Evolutionary conservation across 73 alveolate genomes (phyloP).

Genomic region (Tetrahymena thermophila): DNA sequence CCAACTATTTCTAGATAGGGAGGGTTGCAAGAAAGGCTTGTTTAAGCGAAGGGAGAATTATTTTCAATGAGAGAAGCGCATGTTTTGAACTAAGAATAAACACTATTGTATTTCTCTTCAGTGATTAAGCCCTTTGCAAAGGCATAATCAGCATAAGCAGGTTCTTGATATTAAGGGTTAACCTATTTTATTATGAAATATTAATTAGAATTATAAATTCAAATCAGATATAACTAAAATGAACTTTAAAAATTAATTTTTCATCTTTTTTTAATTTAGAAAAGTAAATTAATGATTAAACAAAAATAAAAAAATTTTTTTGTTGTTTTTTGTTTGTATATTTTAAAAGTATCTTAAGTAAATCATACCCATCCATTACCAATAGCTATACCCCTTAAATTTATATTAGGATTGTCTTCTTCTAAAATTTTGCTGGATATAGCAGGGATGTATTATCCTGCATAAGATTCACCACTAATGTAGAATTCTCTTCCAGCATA

Average conservation of each 20-base stretch:
- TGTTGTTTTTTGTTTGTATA: not conserved
- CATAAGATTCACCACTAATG: slow-evolving; percentile 91
- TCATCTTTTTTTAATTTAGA: too few species aligned
- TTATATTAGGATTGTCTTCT: not conserved
- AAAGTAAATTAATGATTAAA: not conserved
- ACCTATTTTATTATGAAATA: not conserved
- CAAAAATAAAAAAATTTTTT: not conserved
- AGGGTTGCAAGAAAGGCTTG: not conserved
- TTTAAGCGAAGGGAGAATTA: not conserved
- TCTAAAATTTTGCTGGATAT: not conserved
- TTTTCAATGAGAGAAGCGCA: not conserved
- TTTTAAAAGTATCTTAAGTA: not conserved
- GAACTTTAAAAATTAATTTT: too few species aligned
- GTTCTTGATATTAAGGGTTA: not conserved
- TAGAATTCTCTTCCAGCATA: slow-evolving; percentile 62
- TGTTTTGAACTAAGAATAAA: not conserved
- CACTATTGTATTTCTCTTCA: not conserved
- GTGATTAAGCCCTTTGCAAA: not conserved
- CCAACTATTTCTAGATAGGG: not conserved
- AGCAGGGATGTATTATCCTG: slow-evolving; percentile 87
- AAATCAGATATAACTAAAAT: too few species aligned
- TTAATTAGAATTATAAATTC: not conserved
- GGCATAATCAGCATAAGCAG: not conserved
- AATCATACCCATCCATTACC: not conserved
- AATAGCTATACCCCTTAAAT: not conserved